A percentile compares a stretch with the other conserved stretches of the same genome.
These are phyloP conservation scores for Aspergillus indologenus DNA, from an alignment of 495 filamentous ascomycete genomes.

Conservation along the genomic window DNA sequence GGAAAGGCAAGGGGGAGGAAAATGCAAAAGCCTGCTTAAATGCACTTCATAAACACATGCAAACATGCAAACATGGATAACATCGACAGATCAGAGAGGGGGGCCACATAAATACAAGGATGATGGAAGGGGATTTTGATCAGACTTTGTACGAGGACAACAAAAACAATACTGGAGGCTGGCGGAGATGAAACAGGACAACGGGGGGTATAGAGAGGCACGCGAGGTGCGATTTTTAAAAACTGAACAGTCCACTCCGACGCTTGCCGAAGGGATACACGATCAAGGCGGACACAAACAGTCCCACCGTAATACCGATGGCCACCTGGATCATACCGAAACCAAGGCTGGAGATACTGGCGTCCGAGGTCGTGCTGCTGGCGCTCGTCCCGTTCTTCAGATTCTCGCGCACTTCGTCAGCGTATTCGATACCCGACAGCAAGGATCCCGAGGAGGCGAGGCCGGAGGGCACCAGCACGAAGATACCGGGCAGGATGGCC, in stretches of 20 bases:
- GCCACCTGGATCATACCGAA: slow-evolving; percentile 89
- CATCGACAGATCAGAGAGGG: slow-evolving; percentile 1
- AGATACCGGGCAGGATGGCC: slow-evolving; percentile 88
- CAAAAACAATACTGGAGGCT: no score
- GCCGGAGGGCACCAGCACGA: slow-evolving; percentile 89
- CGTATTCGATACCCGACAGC: slow-evolving; percentile 71
- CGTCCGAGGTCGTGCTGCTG: slow-evolving; percentile 35
- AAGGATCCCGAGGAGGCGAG: slow-evolving; percentile 79
- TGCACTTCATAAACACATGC: not conserved
- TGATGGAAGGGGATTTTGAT: not conserved
- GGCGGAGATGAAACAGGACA: not conserved
- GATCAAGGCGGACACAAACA: slow-evolving; percentile 79
- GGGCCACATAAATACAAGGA: slow-evolving; percentile 1
- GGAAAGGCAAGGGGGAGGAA: not conserved
- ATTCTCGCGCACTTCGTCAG: slow-evolving; percentile 65
- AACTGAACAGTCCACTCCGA: slow-evolving; percentile 82
- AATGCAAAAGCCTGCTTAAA: not conserved
- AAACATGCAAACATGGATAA: not conserved
- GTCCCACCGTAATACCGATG: slow-evolving; percentile 86
- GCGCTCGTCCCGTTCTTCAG: slow-evolving; percentile 42
- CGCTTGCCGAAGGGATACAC: slow-evolving; percentile 90
- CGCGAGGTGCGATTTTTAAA: slow-evolving; percentile 46
- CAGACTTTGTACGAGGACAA: no score
- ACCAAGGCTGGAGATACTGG: slow-evolving; percentile 70
- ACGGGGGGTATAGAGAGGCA: slow-evolving; percentile 7